These are phyloP conservation scores for Jamesozyma hellenica DNA, from an alignment of 805 yeast genomes.

Conservation along the genomic window DNA sequence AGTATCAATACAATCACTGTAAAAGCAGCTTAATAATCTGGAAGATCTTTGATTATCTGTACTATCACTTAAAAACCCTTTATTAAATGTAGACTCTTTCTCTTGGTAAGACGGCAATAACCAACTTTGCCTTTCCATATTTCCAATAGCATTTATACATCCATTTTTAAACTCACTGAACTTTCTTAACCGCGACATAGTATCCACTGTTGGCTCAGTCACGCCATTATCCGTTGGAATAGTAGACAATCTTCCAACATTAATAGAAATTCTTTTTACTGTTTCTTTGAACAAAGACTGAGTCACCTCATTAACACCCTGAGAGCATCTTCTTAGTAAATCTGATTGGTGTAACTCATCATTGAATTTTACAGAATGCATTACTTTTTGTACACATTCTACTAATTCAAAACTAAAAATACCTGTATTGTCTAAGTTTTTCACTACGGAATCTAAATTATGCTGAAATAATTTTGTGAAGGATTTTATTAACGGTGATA, in stretches of 20 bases:
- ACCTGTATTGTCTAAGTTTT: constrained; percentile 39
- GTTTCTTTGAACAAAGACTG: constrained; percentile 45
- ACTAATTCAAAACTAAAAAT: constrained; percentile 49
- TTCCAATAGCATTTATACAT: constrained; percentile 37
- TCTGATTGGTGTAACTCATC: constrained; percentile 14
- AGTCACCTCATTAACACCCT: constrained; percentile 21
- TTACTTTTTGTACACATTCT: constrained; percentile 35
- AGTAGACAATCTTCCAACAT: constrained; percentile 36
- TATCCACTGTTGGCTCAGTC: constrained; percentile 61
- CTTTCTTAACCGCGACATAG: constrained; percentile 55
- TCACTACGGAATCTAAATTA: constrained; percentile 33
- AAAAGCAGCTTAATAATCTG: constrained; percentile 51
- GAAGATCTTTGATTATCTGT: constrained; percentile 21
- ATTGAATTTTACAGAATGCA: constrained; percentile 25
- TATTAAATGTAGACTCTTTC: constrained; percentile 20
- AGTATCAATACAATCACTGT: constrained; percentile 71
- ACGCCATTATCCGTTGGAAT: constrained; percentile 63
- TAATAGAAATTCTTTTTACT: constrained; percentile 44
- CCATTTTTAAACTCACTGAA: constrained; percentile 53
- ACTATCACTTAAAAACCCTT: constrained; percentile 1
- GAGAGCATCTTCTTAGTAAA: constrained; percentile 21
- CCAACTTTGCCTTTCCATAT: constrained; percentile 56
- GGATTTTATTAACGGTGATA: constrained; percentile 30
- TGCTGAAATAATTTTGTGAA: constrained; percentile 32
- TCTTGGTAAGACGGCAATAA: constrained; percentile 37